phyloP scores from a whole-genome alignment of 2,329 filamentous ascomycete species.

The Cytospora leucostoma region DNA sequence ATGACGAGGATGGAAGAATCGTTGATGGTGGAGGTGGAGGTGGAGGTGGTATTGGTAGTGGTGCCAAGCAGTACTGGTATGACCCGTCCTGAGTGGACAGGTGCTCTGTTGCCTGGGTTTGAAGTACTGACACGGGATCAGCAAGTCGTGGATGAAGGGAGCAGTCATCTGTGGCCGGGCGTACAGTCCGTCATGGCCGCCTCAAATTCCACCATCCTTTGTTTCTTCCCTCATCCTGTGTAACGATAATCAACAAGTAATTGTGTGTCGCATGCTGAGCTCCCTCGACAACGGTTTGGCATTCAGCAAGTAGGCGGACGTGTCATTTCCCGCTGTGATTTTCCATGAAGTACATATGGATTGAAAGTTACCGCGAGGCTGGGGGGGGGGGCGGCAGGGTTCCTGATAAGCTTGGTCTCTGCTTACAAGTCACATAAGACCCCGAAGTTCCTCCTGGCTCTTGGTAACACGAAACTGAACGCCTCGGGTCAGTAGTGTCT shows the following conservation, averaged over 20 bases:
- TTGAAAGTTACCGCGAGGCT: not conserved
- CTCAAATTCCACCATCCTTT: not conserved
- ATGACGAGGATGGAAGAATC: not conserved
- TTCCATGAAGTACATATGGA: not conserved
- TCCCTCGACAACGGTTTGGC: not conserved
- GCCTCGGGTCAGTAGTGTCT: not conserved
- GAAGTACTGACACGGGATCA: not conserved
- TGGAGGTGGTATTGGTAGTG: not conserved
- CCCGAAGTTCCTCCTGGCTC: not conserved
- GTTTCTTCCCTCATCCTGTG: not conserved
- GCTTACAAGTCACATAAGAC: not conserved
- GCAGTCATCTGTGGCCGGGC: slow-evolving; percentile 3
- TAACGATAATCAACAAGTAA: not conserved
- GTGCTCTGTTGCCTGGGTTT: not conserved
- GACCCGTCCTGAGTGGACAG: slow-evolving; percentile 6
- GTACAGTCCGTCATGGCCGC: not conserved
- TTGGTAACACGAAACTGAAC: not conserved
- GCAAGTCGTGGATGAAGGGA: not conserved
- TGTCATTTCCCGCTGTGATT: not conserved
- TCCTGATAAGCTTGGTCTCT: not conserved
- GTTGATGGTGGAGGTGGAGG: not conserved
- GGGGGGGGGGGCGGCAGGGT: not conserved
- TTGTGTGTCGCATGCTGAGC: not conserved
- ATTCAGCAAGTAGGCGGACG: not conserved
- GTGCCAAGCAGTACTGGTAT: slow-evolving; percentile 2